These are phyloP conservation scores for Anisodus tanguticus DNA, from an alignment of 257 asterid genomes.

Conservation along the genomic window DNA sequence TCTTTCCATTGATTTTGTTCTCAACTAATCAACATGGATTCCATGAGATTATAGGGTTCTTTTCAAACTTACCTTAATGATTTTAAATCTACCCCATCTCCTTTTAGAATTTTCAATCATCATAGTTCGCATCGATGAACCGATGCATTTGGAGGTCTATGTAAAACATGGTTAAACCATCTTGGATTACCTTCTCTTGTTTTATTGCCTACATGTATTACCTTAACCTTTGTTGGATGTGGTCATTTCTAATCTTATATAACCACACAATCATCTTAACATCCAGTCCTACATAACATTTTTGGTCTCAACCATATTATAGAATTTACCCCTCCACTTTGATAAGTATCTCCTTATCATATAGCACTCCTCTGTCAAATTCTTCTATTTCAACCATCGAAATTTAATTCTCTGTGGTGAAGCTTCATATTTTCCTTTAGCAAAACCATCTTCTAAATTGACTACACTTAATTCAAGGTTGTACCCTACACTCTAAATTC, in stretches of 20 bases:
- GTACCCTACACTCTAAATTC: conserved; percentile 14
- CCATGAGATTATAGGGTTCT: neutral
- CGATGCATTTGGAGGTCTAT: neutral
- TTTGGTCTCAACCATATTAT: conserved; percentile 17
- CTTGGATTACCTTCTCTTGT: conserved; percentile 2
- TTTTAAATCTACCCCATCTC: neutral
- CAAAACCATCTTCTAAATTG: neutral
- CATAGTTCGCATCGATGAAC: neutral
- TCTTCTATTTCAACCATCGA: neutral
- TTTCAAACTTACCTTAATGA: neutral
- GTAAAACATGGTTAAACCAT: conserved; percentile 12
- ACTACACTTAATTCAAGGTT: neutral
- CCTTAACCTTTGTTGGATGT: neutral
- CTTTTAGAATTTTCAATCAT: conserved; percentile 14
- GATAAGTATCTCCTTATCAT: neutral
- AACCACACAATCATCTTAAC: conserved; percentile 7
- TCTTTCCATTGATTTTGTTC: conserved; percentile 4
- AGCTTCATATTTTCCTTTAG: neutral
- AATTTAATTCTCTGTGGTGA: neutral
- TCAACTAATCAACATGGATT: neutral
- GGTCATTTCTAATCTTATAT: neutral
- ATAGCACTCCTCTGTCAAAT: neutral
- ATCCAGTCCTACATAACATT: neutral
- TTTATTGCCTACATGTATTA: neutral
- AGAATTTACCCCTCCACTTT: conserved; percentile 8